Percentiles rank a stretch among this genome's conserved stretches.
phyloP scores from a whole-genome alignment of 257 asterid genomes.

The Jaltomata sinuosa region DNA sequence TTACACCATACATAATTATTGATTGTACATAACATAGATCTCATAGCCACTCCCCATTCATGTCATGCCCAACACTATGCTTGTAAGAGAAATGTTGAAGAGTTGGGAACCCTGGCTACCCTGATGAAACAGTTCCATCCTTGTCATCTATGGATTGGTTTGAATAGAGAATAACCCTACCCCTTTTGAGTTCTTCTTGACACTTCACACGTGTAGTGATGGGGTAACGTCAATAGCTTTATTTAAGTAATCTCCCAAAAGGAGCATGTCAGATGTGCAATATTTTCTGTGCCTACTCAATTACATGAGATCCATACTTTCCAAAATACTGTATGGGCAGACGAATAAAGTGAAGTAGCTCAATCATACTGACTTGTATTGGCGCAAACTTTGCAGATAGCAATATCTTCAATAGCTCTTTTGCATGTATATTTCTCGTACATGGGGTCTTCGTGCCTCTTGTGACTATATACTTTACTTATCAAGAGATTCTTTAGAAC shows the following conservation, averaged over 20 bases:
- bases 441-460: not conserved
- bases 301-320: not conserved
- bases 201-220: not conserved
- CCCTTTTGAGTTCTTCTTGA: not conserved
- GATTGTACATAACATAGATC: not conserved
- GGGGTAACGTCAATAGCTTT: not conserved
- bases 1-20: not conserved
- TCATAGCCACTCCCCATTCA: not conserved
- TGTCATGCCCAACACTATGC: not conserved
- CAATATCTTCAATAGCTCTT: not conserved
- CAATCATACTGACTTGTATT: not conserved
- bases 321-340: not conserved
- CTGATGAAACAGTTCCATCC: not conserved
- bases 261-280: not conserved
- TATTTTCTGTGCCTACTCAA: no score
- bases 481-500: not conserved
- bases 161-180: not conserved
- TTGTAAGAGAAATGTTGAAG: not conserved
- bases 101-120: not conserved
- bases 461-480: not conserved
- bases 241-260: not conserved
- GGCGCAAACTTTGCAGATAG: not conserved
- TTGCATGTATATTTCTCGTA: not conserved
- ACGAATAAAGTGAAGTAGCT: not conserved
- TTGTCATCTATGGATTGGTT: not conserved